Evolutionary conservation across 177 flowering plant species (phyloP).

Genomic region (Vitis hybrid): DNA sequence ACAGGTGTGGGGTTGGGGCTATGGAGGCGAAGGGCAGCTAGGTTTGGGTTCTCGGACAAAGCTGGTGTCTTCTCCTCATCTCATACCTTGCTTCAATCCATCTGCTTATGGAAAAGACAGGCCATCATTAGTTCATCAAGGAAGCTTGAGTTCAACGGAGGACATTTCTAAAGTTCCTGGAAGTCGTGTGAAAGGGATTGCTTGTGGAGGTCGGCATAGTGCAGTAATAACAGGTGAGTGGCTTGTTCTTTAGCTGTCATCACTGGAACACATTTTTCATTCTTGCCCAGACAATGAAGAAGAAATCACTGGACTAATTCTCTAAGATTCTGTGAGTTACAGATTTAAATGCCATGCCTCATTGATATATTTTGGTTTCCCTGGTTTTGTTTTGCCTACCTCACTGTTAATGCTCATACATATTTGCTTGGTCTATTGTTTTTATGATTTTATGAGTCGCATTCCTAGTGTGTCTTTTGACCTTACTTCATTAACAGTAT

Average conservation of each 20-base stretch:
- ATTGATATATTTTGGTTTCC: no score
- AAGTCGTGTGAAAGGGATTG: conserved; percentile 64
- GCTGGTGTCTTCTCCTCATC: conserved; percentile 97
- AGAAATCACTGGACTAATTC: background rate
- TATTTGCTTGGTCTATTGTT: background rate
- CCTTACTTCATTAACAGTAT: background rate
- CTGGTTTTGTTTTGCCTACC: no score
- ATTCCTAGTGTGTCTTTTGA: background rate
- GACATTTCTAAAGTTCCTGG: conserved; percentile 52
- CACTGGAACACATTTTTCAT: background rate
- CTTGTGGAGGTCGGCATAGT: conserved; percentile 91
- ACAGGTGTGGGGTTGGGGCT: conserved; percentile 99
- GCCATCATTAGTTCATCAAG: conserved; percentile 33
- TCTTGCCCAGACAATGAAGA: no score
- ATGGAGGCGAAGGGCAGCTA: conserved; percentile 99
- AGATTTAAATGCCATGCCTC: no score
- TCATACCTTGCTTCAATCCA: conserved; percentile 35
- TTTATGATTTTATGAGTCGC: background rate
- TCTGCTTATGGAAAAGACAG: conserved; percentile 44
- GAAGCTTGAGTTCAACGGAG: conserved; percentile 34
- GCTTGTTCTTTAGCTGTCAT: background rate
- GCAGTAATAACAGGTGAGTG: conserved; percentile 68
- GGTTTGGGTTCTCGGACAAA: conserved; percentile 93
- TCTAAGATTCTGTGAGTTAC: background rate
- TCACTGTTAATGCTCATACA: no score